Evolutionary conservation across 192 early-diverging fungal species (phyloP), one percentile per base, ranked within the genome.

Genomic region (Gigaspora rosea): DNA sequence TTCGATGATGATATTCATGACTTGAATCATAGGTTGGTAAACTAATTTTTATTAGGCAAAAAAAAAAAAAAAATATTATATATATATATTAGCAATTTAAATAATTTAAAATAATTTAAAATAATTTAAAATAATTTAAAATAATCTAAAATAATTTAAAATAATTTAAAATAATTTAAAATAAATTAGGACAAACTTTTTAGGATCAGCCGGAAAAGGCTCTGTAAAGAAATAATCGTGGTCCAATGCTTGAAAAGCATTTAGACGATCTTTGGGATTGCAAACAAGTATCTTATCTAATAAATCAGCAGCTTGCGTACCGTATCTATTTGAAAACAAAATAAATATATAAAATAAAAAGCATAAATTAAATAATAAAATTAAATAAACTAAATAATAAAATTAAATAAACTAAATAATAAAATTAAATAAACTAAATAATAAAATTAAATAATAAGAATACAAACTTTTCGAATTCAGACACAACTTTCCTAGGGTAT

Each of bases 171-270:
- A n/a, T 41, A 4, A 4, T 12, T 27, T 48, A 2, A 13, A 36
- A 8, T n/a, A 13, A 54, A 46, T 57, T 8, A 10, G 66, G 41
- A 82, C 85, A 79, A 84, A 89, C 86, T 89, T 84, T 81, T 84
- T 83, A 27, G 89, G 90, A 27, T 90, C 88, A 7, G 93, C 89
- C 10, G 94, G 92, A 36, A 91, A 81, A 20, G 92, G 92, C 63
- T 86, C 80, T 1, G 87, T 86, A 78, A 86, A 92, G 62, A 98
- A 96, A 77, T 94, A 94, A 32, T 91, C 88, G 78, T 95, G 92
- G 27, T 93, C 89, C 9, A 97, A 84, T 12, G 94, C 95, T 8
- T 89, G 82, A 33, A 86, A 86, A 1, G 96, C 95, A 0, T 91
- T 90, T 10, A 90, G 79, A 52, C 97, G 80, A 58, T 87, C 88